Base-by-base conservation (phyloP, 108 stramenopile genomes). In the Ochromonas danica region DNA sequence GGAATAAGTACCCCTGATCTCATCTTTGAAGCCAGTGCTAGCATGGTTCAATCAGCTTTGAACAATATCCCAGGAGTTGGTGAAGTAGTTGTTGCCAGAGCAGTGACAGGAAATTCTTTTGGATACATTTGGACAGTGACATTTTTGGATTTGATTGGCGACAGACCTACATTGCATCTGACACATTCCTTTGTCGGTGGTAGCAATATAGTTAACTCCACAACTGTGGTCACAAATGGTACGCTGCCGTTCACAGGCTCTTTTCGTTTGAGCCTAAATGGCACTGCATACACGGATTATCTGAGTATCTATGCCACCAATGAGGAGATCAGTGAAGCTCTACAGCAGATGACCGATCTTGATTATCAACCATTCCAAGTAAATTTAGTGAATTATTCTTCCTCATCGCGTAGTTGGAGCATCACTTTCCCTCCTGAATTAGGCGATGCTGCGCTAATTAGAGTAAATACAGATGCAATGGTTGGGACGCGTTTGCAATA, bases 41-140 rank as follows among this genome's bases (percentile, higher is more conserved):
- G 3, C 10, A 41, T 10, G 6, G 40, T 75, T 3, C 10, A 75
- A 75, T 17, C 40, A 42, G 72, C 72, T 27, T 60, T 75, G 43
- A 17, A 33, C 6, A 31, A 10, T 27, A 28, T 75, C 6, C 40
- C 36, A 27, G 25, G 10, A 6, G 10, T 75, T n/a, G 72, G 72
- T 10, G 35, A 75, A 6, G 72, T 75, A 27, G 36, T 33, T 57
- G 72, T 75, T 45, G 3, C 72, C n/a, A 38, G 72, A 75, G 40
- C 40, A 10, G 72, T 57, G 36, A 57, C 72, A 75, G 40, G n/a
- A 27, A 51, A 51, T 51, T n/a, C n/a, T n/a, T 75, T 57, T 25
- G 72, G 72, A 27, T 33, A 36, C 38, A 3, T n/a, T n/a, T 75
- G 72, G 72, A 6, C 6, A 6, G 72, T 75, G 40, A 75, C 72